Conservation (phyloP, 352 stramenopile species). For the Pythium scleroteichum region DNA sequence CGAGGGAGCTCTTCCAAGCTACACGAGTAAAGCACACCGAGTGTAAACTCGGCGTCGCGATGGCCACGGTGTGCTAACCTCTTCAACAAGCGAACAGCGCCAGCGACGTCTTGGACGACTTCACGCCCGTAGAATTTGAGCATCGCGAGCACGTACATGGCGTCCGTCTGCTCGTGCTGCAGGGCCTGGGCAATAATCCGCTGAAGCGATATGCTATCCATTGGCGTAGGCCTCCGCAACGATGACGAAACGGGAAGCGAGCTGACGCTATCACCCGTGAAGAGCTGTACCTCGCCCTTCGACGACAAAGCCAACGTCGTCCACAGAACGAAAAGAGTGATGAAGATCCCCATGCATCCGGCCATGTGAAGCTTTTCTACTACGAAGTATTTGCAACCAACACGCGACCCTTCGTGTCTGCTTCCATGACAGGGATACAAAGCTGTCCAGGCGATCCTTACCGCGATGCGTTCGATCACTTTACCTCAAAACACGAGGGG, state of each 20-base stretch:
- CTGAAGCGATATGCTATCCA: constrained; percentile 17
- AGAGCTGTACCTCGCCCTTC: constrained; percentile 7
- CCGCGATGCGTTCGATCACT: not conserved
- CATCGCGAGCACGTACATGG: constrained; percentile 33
- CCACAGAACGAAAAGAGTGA: too few relatives aligned
- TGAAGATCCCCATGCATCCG: too few relatives aligned
- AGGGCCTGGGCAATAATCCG: constrained; percentile 20
- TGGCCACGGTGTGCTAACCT: constrained; percentile 19
- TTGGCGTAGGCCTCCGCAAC: not conserved
- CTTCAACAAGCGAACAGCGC: constrained; percentile 22
- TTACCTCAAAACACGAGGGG: not conserved
- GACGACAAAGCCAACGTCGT: too few relatives aligned
- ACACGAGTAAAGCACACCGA: constrained; percentile 25
- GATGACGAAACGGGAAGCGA: constrained; percentile 3
- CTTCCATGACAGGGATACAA: too few relatives aligned
- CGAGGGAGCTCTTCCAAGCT: constrained; percentile 2
- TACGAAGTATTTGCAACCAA: too few relatives aligned
- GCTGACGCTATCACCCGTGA: constrained; percentile 18
- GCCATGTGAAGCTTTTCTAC: too few relatives aligned
- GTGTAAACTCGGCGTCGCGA: constrained; percentile 29
- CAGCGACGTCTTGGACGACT: constrained; percentile 22
- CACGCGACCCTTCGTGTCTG: too few relatives aligned
- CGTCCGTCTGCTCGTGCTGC: constrained; percentile 25
- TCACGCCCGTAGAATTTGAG: constrained; percentile 33
- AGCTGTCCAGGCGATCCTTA: constrained; percentile 5